phyloP scores from a whole-genome alignment of 2,329 filamentous ascomycete species.

The Diaporthe sp. region DNA sequence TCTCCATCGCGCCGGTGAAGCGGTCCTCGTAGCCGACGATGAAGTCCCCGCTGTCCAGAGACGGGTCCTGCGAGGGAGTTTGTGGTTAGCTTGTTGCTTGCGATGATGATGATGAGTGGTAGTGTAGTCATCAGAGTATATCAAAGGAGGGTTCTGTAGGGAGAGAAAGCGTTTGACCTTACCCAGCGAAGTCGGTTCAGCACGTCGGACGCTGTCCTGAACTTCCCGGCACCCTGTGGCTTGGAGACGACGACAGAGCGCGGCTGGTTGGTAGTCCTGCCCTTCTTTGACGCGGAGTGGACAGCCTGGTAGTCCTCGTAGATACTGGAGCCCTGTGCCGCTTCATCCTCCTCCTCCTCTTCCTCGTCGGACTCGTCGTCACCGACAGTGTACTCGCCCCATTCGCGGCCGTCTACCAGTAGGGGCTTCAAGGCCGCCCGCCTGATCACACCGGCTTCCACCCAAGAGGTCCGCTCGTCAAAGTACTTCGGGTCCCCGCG shows the following conservation, averaged over 20 bases:
- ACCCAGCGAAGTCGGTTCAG: constrained; percentile 74
- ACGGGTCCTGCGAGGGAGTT: constrained; percentile 34
- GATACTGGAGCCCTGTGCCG: constrained; percentile 3
- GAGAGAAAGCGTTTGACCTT: constrained; percentile 42
- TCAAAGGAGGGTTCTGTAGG: neutral
- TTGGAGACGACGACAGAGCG: constrained; percentile 41
- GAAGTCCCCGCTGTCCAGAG: constrained; percentile 65
- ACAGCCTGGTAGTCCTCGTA: constrained; percentile 33
- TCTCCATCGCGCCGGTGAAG: constrained; percentile 69
- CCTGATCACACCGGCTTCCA: constrained; percentile 58
- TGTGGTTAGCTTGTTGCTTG: neutral
- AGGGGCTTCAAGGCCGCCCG: constrained; percentile 57
- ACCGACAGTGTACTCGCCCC: constrained; percentile 61
- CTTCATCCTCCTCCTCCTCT: constrained; percentile 55
- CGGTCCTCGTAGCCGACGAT: constrained; percentile 74
- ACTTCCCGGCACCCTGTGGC: constrained; percentile 58
- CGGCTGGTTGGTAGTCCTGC: constrained; percentile 42
- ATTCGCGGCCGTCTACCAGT: constrained; percentile 62
- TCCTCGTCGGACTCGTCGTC: constrained; percentile 60
- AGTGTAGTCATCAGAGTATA: too few species aligned
- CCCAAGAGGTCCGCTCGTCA: constrained; percentile 63
- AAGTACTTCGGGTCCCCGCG: constrained; percentile 62
- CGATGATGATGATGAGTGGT: neutral
- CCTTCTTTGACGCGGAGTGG: constrained; percentile 40
- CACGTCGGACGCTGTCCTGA: constrained; percentile 71